Percentiles rank a stretch among this genome's conserved stretches.
Evolutionary conservation across 352 stramenopile species (phyloP).

Genomic region (Globisporangium lucens): DNA sequence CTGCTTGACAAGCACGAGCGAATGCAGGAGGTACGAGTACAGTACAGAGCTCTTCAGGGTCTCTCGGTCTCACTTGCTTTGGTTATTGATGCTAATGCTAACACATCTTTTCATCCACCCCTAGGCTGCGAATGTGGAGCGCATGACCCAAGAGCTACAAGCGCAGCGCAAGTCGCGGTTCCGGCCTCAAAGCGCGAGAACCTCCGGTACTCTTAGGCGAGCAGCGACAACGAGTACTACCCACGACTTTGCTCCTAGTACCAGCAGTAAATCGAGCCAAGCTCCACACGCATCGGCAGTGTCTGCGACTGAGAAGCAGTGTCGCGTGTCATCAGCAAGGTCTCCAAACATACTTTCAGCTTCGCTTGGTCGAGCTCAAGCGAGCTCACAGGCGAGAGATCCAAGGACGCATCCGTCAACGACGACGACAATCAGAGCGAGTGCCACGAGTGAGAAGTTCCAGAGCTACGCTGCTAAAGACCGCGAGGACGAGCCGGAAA

Average conservation of each 20-base stretch:
- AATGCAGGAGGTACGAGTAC: slow-evolving; percentile 24
- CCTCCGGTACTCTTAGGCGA: neutral
- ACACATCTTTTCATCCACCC: neutral
- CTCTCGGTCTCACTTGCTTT: neutral
- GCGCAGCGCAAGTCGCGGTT: slow-evolving; percentile 17
- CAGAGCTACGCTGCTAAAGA: neutral
- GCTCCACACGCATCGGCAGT: neutral
- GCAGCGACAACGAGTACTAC: neutral
- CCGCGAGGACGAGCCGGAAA: neutral
- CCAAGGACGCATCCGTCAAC: neutral
- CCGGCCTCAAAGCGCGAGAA: neutral
- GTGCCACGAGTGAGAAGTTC: neutral
- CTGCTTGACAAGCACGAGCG: slow-evolving; percentile 40
- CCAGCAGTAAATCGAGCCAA: neutral
- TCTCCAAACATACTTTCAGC: neutral
- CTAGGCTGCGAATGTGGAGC: slow-evolving; percentile 36
- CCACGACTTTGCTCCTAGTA: neutral
- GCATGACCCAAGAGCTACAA: slow-evolving; percentile 44
- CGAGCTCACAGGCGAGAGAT: neutral
- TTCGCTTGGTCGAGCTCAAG: neutral
- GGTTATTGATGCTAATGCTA: too few species aligned
- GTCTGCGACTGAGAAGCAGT: neutral
- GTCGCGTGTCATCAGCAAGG: neutral
- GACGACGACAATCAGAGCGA: neutral
- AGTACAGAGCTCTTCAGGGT: neutral